Evolutionary conservation across 2,329 filamentous ascomycete species (phyloP).

Genomic region (Myriosclerotinia scirpicola): DNA sequence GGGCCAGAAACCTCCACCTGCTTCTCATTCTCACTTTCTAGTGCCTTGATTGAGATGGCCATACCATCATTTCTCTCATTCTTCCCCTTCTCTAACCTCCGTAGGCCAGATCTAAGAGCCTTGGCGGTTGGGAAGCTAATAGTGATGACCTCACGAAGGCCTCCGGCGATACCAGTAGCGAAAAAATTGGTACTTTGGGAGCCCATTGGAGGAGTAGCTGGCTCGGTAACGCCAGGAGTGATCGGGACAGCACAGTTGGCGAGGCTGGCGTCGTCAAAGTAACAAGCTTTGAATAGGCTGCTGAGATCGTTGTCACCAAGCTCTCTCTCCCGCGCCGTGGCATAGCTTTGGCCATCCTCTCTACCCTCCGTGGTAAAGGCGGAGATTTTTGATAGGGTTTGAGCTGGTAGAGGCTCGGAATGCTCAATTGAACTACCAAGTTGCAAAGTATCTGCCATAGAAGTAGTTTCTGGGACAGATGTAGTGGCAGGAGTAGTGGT

Average conservation of each 20-base stretch:
- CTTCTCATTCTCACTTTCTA: background rate
- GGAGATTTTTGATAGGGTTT: background rate
- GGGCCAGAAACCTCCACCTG: conserved; percentile 10
- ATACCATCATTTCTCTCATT: background rate
- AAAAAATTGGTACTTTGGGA: too few species aligned
- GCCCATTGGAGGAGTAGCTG: background rate
- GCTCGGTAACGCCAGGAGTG: background rate
- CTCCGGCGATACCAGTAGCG: too few species aligned
- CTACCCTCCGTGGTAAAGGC: background rate
- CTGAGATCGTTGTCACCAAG: background rate
- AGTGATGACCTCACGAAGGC: background rate
- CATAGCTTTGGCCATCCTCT: background rate
- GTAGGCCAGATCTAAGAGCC: background rate
- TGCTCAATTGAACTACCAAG: background rate
- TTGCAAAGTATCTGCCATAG: background rate
- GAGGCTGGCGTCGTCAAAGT: background rate
- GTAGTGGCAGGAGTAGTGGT: background rate
- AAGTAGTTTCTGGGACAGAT: background rate
- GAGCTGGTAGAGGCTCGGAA: background rate
- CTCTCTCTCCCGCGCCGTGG: background rate
- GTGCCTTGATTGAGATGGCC: background rate
- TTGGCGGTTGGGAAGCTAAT: background rate
- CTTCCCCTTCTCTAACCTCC: background rate
- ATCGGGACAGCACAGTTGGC: background rate
- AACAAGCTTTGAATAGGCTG: background rate